These are phyloP conservation scores for Coleophoma cylindrospora DNA, from an alignment of 2,329 filamentous ascomycete species.

Conservation along the genomic window DNA sequence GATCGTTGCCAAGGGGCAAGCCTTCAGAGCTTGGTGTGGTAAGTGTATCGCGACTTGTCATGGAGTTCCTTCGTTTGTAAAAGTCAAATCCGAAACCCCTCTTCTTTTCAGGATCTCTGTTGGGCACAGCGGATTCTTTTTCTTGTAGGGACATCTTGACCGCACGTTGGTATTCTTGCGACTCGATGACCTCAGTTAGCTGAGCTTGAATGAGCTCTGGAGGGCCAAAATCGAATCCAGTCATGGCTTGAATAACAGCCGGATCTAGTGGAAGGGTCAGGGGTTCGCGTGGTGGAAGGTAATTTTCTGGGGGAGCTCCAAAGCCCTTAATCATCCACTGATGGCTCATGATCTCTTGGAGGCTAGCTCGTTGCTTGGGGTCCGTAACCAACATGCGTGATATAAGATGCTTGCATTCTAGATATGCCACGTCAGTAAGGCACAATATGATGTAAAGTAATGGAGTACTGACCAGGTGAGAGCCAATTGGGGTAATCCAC, in stretches of 20 bases:
- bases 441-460: too few species aligned
- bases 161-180: constrained; percentile 87
- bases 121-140: constrained; percentile 48
- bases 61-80: constrained; percentile 90
- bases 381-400: constrained; percentile 96
- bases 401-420: constrained; percentile 91
- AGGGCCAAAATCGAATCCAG: constrained; percentile 93
- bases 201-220: constrained; percentile 78
- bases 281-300: constrained; percentile 77
- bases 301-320: constrained; percentile 80
- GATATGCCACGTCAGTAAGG: too few species aligned
- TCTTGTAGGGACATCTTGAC: constrained; percentile 67
- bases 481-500: constrained; percentile 96
- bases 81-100: constrained; percentile 91
- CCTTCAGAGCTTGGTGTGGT: constrained; percentile 80
- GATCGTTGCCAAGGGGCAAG: constrained; percentile 76
- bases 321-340: constrained; percentile 96
- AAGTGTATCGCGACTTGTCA: constrained; percentile 82
- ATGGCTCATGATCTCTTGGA: constrained; percentile 90
- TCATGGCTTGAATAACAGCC: constrained; percentile 87
- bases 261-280: constrained; percentile 79
- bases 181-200: constrained; percentile 81
- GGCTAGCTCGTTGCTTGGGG: constrained; percentile 76
- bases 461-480: constrained; percentile 64
- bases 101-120: constrained; percentile 69